Evolutionary conservation across 371 early-diverging fungal genomes (phyloP).

Genomic region (Mucor irregularis): DNA sequence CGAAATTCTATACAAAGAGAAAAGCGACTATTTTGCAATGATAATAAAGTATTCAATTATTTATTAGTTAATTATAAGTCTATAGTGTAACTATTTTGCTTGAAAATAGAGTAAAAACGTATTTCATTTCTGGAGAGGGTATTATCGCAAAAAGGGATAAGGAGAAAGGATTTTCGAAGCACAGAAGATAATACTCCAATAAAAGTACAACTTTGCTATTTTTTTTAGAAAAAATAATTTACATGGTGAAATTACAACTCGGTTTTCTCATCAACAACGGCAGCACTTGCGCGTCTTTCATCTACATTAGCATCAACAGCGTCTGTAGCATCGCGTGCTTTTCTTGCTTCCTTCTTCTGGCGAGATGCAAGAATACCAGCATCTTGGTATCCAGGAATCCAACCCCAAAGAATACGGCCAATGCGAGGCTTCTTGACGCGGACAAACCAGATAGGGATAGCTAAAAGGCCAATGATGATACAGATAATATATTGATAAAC

Average conservation of each 20-base stretch:
- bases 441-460: constrained; percentile 41
- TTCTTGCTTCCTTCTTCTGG: neutral
- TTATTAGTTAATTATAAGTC: too few species aligned
- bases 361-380: constrained; percentile 17
- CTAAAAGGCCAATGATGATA: constrained; percentile 32
- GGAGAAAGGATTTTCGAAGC: too few species aligned
- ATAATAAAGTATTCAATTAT: too few species aligned
- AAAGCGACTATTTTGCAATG: too few species aligned
- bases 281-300: constrained; percentile 1
- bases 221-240: neutral
- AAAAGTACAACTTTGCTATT: too few species aligned
- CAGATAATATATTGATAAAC: constrained; percentile 39
- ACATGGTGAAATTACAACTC: neutral
- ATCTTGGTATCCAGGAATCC: constrained; percentile 40
- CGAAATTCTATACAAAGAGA: too few species aligned
- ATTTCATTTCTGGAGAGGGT: too few species aligned
- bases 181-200: too few species aligned
- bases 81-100: too few species aligned
- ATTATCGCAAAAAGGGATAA: too few species aligned
- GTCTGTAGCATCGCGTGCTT: neutral
- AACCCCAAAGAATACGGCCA: constrained; percentile 34
- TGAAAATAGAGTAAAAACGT: too few species aligned
- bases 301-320: neutral
- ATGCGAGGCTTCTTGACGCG: constrained; percentile 35
- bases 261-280: neutral